Evolutionary conservation across 108 stramenopile genomes (phyloP).

Genomic region (Cylindrotheca fusiformis): DNA sequence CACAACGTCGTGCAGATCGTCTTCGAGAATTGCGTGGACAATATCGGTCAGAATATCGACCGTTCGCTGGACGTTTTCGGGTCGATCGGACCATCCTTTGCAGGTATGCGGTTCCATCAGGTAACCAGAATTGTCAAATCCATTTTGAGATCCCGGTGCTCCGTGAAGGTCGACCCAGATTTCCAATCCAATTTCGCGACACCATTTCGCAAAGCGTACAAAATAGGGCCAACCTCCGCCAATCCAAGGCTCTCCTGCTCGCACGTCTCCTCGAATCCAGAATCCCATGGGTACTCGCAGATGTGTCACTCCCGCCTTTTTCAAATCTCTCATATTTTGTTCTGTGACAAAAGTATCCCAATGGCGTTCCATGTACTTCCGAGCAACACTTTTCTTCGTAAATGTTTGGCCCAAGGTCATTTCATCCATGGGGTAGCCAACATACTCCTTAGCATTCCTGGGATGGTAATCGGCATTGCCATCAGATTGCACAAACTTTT

Average conservation of each 20-base stretch:
- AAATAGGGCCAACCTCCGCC: slow-evolving; percentile 62
- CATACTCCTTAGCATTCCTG: slow-evolving; percentile 1
- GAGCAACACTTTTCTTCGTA: slow-evolving; percentile 21
- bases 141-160: slow-evolving; percentile 74
- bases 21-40: slow-evolving; percentile 34
- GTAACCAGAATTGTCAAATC: slow-evolving; percentile 66
- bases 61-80: slow-evolving; percentile 46
- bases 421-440: slow-evolving; percentile 62
- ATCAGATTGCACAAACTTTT: slow-evolving; percentile 7
- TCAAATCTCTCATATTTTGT: slow-evolving; percentile 40
- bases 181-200: slow-evolving; percentile 40
- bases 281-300: slow-evolving; percentile 67
- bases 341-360: slow-evolving; percentile 69
- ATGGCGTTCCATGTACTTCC: slow-evolving; percentile 59
- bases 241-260: slow-evolving; percentile 49
- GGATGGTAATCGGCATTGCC: slow-evolving; percentile 31
- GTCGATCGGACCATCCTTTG: slow-evolving; percentile 32
- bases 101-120: slow-evolving; percentile 30
- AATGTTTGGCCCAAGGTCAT: slow-evolving; percentile 34
- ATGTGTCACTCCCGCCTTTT: slow-evolving; percentile 57
- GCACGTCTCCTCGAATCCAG: slow-evolving; percentile 52
- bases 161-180: slow-evolving; percentile 76
- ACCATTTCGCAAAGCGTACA: slow-evolving; percentile 50
- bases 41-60: slow-evolving; percentile 47
- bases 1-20: slow-evolving; percentile 50